Conservation (phyloP, 176 grass and related monocot genomes). For the Ensete ventricosum region DNA sequence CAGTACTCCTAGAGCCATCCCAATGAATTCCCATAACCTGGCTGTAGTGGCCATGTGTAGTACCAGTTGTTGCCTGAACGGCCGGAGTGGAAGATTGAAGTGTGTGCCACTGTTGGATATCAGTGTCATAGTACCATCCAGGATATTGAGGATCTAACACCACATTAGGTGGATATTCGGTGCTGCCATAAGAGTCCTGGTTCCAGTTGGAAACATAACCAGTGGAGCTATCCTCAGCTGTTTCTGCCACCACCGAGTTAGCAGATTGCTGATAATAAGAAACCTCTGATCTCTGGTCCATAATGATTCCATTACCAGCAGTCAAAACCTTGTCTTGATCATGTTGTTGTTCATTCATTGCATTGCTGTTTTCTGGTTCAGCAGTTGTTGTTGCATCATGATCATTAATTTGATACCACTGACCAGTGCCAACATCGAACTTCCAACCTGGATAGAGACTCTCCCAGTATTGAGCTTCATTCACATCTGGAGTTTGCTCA, state of each 20-base stretch:
- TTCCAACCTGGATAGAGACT: conserved; percentile 82
- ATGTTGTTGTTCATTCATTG: too few species aligned
- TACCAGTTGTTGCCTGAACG: conserved; percentile 17
- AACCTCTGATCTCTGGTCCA: not conserved
- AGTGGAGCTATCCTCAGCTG: conserved; percentile 41
- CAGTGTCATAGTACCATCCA: conserved; percentile 88
- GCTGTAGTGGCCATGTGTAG: conserved; percentile 1
- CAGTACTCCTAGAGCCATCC: conserved; percentile 12
- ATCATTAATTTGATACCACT: conserved; percentile 65
- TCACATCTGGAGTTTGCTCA: conserved; percentile 16
- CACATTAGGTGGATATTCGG: conserved; percentile 77
- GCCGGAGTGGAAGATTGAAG: conserved; percentile 45
- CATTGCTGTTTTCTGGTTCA: not conserved
- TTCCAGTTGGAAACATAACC: conserved; percentile 29
- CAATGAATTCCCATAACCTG: conserved; percentile 26
- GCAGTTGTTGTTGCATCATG: conserved; percentile 21
- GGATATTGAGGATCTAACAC: conserved; percentile 80
- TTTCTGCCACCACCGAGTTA: conserved; percentile 40
- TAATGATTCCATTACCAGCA: too few species aligned
- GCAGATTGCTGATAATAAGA: conserved; percentile 46
- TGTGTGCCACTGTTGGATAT: conserved; percentile 57
- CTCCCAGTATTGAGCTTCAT: conserved; percentile 47
- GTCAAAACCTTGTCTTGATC: too few species aligned
- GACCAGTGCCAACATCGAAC: conserved; percentile 49
- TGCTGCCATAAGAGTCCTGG: not conserved